Evolutionary conservation across 164 flowering plant species (phyloP).

Genomic region (Liquidambar formosana): DNA sequence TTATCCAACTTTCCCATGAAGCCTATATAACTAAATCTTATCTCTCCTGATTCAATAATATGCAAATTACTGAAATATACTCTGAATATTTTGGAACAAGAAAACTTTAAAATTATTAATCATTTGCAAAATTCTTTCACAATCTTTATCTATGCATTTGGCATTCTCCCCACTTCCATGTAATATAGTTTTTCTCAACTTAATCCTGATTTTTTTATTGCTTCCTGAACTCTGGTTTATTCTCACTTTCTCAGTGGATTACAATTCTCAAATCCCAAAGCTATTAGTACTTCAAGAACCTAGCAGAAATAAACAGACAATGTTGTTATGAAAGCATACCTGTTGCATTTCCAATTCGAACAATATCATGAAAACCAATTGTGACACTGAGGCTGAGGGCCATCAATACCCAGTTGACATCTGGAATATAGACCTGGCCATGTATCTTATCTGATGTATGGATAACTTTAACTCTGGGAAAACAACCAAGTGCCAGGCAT

Average conservation of each 20-base stretch:
- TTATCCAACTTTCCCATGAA: no score
- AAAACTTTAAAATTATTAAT: no score
- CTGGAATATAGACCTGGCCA: slow-evolving; percentile 46
- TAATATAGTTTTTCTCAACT: background rate
- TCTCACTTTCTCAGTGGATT: no score
- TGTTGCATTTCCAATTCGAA: slow-evolving; percentile 30
- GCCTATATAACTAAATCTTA: no score
- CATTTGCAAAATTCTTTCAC: background rate
- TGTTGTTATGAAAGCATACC: slow-evolving; percentile 13
- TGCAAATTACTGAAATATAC: no score
- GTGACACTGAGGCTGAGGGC: slow-evolving; percentile 31
- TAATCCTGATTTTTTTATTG: background rate
- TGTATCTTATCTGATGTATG: slow-evolving; percentile 38
- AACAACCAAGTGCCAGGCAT: slow-evolving; percentile 39
- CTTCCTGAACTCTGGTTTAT: background rate
- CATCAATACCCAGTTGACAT: slow-evolving; percentile 42
- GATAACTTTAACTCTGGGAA: slow-evolving; percentile 44
- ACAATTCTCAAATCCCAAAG: background rate
- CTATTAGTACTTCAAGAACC: background rate
- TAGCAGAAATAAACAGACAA: background rate
- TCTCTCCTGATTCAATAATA: no score
- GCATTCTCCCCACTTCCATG: background rate
- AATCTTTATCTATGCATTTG: background rate
- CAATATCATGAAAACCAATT: slow-evolving; percentile 27
- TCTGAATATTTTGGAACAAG: no score